Percentiles rank a stretch among this genome's conserved stretches.
Conservation (phyloP, 768 basidiomycete genomes). For the Boletus edulis region DNA sequence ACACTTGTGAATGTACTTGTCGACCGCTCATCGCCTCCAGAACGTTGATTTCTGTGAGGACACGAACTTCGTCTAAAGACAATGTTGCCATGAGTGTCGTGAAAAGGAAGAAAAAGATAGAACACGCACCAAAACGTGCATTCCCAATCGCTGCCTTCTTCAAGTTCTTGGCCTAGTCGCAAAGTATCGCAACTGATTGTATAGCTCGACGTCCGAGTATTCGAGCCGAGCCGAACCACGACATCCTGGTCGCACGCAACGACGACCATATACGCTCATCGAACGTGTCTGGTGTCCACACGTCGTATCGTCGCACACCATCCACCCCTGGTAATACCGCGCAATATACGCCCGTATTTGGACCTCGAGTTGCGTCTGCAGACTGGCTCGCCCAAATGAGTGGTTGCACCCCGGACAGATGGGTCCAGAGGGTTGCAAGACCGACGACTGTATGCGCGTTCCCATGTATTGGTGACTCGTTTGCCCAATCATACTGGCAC, state of each 20-base stretch:
- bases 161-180: slow-evolving; percentile 58
- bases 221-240: slow-evolving; percentile 29
- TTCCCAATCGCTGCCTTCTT: slow-evolving; percentile 48
- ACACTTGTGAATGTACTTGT: slow-evolving; percentile 82
- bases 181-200: slow-evolving; percentile 89
- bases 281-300: slow-evolving; percentile 85
- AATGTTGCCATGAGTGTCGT: background rate
- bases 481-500: background rate
- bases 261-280: slow-evolving; percentile 89
- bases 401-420: slow-evolving; percentile 67
- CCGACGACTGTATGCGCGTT: slow-evolving; percentile 48
- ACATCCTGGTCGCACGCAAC: slow-evolving; percentile 56
- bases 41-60: slow-evolving; percentile 47
- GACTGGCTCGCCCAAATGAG: slow-evolving; percentile 51
- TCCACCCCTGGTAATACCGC: slow-evolving; percentile 89
- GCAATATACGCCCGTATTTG: slow-evolving; percentile 78
- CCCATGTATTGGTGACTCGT: background rate
- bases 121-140: slow-evolving; percentile 37
- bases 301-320: slow-evolving; percentile 79
- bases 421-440: slow-evolving; percentile 64
- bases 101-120: background rate
- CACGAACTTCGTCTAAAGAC: slow-evolving; percentile 37
- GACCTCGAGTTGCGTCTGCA: slow-evolving; percentile 82
- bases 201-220: slow-evolving; percentile 83
- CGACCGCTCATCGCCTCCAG: slow-evolving; percentile 50